Base-by-base conservation (phyloP, 1,139 yeast species). In the Saccharomycopsis crataegensis region DNA sequence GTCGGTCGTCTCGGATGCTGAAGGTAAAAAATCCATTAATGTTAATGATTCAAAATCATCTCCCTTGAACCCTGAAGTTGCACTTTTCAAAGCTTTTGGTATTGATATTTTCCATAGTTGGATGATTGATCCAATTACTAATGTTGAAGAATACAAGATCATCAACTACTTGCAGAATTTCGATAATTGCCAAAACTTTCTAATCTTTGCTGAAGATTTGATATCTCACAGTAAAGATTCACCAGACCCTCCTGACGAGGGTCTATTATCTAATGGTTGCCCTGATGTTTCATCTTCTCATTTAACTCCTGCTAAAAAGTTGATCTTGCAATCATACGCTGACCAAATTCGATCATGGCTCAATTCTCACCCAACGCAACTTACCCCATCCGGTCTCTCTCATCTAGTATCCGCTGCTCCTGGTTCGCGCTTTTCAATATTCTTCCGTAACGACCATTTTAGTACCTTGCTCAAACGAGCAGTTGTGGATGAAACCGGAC, bases 361-460 rank as follows among this genome's bases (percentile, higher is more conserved):
- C 38, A 67, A 67, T 8, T 65, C 67, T 16, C 80, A 86, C 58
- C 76, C 79, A 3, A 82, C 95, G 0, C 96, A 90, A 64, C 69
- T 89, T 61, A 87, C 96, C 0, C 70, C 69, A 1, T 68, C 70
- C 51, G 97, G 97, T 0, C 65, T 88, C 22, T 58, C 64, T 3
- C 67, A 65, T 44, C 61, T 81, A 49, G 61, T 67, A 28, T 67
- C 69, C 8, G 2, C 63, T 74, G 43, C n/a, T 1, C 45, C 33
- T 4, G 9, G 12, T 12, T 74, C 75, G 28, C 68, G 82, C 38
- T 74, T 85, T 58, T 75, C 82, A 1, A 80, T 90, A 0, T 77
- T 90, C 57, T 90, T 90, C 71, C 74, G 96, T 62, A 90, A 90
- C 66, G 88, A 89, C 66, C 96, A 89, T 67, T 90, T 87, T 67